Evolutionary conservation across 2,329 filamentous ascomycete genomes (phyloP).

Genomic region (Aulographum hederae): DNA sequence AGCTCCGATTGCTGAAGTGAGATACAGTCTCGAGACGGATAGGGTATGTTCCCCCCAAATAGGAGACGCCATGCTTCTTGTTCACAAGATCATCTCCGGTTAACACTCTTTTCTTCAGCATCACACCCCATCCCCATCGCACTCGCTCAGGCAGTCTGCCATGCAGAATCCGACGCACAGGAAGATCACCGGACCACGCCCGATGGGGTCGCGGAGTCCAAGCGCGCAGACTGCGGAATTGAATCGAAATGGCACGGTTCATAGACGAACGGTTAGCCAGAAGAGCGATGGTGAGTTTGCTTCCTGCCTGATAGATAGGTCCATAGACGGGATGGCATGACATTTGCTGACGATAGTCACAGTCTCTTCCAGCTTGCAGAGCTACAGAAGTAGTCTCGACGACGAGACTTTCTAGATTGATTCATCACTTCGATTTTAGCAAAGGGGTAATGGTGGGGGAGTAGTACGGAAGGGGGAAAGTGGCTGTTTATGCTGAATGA

Average conservation of each 20-base stretch:
- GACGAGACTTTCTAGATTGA: too few species aligned
- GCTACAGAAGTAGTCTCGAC: conserved; percentile 1
- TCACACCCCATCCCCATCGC: too few species aligned
- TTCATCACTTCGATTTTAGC: too few species aligned
- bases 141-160: too few species aligned
- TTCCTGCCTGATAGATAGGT: too few species aligned
- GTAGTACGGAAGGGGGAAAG: too few species aligned
- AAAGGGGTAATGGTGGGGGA: too few species aligned
- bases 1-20: conserved; percentile 29
- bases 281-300: neutral
- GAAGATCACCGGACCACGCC: conserved; percentile 29
- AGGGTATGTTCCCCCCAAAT: neutral
- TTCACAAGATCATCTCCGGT: too few species aligned
- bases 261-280: neutral
- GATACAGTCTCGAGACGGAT: conserved; percentile 24
- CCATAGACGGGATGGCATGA: neutral
- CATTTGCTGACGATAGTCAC: neutral
- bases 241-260: neutral
- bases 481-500: too few species aligned
- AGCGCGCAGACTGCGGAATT: neutral
- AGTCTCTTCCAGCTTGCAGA: neutral
- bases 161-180: conserved; percentile 10
- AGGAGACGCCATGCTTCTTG: neutral
- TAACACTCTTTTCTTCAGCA: too few species aligned
- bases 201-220: conserved; percentile 22